Evolutionary conservation across 2,329 filamentous ascomycete genomes (phyloP), one percentile per base, ranked within the genome.

Genomic region (Colletotrichum cuscutae): DNA sequence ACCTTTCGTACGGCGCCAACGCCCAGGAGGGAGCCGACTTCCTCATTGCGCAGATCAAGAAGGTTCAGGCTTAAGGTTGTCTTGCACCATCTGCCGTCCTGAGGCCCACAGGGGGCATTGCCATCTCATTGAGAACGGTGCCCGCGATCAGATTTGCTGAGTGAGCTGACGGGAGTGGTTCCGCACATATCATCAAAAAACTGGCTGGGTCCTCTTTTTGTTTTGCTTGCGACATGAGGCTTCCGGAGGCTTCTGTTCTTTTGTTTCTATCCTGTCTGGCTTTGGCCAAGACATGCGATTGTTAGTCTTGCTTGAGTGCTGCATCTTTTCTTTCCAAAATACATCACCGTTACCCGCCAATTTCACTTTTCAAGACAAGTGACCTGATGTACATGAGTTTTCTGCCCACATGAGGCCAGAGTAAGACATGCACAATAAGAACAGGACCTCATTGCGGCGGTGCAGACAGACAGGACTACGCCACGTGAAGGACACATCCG

Each of bases 1-100:
- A 68, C 9, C 65, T 68, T 15, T 68, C 65, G 6, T 68, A 68
- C 65, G 65, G 65, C 19, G 26, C 28, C 49, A 30, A 68, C 65
- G 65, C 65, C 42, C 6, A n/a, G 1, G 65, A 68, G 42, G 42
- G 42, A 19, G 42, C 42, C 19, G 4, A 49, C 19, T 49, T 49
- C 42, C 42, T 49, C 19, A 49, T 49, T 49, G 42, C 42, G 19
- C 42, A 49, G 42, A 49, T 49, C 42, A 49, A 49, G 19, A 49
- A 49, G 42, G 42, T 49, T 49, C 42, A 49, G 19, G 42, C 8
- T 22, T 49, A 49, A 49, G 19, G 19, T 49, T 19, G 8, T n/a
- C 7, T 22, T 49, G 42, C 42, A 49, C 42, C 15, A 49, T n/a
- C 42, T 49, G 42, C 19, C 42, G n/a, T n/a, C 4, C 42, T 49